Base-by-base conservation (phyloP, 768 basidiomycete species). In the Strobilomyces confusus region DNA sequence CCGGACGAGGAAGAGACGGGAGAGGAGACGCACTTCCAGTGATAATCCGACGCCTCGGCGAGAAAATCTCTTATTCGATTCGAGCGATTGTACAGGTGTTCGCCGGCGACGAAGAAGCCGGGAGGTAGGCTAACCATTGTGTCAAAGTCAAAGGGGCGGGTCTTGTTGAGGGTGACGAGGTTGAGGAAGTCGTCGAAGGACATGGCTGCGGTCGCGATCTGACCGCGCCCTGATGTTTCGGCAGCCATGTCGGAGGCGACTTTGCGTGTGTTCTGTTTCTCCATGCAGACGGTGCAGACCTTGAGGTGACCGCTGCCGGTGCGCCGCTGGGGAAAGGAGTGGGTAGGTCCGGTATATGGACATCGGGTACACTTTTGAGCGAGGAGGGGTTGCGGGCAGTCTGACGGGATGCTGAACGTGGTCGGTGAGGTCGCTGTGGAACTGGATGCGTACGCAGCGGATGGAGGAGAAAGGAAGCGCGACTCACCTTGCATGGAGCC, bases 151-250 rank as follows among this genome's bases (percentile, higher is more conserved):
- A 69, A 69, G 0, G 69, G 69, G 12, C 64, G 59, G 0, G 46
- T 55, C 62, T 69, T 69, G 55, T 69, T 69, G 50, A 67, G 50
- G 23, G 69, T 66, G 54, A 69, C 61, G 46, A 69, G 67, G 53
- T 51, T 63, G 56, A 69, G 60, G 48, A 69, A 69, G 59, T 69
- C 69, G 53, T 69, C 68, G 37, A 70, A 60, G 20, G 61, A 60
- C 61, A 71, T 69, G 55, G 68, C 69, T 6, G 68, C 68, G 20
- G 68, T 71, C 20, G 69, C 69, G 56, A 71, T 70, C 61, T 70
- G 68, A n/a, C 63, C 60, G 53, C 67, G 65, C 3, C 63, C 60
- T 15, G 69, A 67, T 0, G 60, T 50, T 23, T 69, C 69, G 11
- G 59, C 58, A 15, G 61, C 67, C 32, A 66, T 50, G 49, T 68